Conservation (phyloP, 306 rosid species). For the Pueraria montana region DNA sequence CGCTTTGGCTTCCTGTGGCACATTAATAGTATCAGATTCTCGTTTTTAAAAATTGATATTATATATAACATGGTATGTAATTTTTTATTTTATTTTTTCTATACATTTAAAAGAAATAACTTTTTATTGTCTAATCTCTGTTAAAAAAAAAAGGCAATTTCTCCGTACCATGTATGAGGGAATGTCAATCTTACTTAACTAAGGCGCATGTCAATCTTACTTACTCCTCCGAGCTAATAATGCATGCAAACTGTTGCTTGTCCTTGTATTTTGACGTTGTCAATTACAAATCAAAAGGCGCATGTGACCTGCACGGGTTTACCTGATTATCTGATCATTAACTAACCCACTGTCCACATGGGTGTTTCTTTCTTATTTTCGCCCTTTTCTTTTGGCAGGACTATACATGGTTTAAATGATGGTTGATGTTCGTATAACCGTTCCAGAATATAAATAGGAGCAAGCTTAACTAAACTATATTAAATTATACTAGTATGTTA, state of each 20-base stretch:
- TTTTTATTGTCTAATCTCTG: neutral
- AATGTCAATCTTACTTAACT: neutral
- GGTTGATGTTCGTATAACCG: neutral
- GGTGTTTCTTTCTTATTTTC: neutral
- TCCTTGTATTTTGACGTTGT: conserved; percentile 22
- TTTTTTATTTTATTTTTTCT: neutral
- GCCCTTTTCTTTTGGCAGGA: neutral
- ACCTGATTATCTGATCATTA: conserved; percentile 29
- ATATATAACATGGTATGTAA: neutral
- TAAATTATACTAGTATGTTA: neutral
- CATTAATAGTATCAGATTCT: neutral
- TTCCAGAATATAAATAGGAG: neutral
- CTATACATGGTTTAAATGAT: neutral
- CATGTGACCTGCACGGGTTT: conserved; percentile 47
- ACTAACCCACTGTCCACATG: conserved; percentile 23
- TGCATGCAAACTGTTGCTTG: conserved; percentile 39
- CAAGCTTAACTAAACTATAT: neutral
- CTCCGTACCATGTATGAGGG: neutral
- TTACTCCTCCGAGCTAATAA: conserved; percentile 20
- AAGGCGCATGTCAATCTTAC: neutral
- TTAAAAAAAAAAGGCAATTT: neutral
- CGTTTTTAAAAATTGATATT: neutral
- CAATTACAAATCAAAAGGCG: conserved; percentile 25
- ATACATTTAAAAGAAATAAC: neutral
- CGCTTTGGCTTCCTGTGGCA: conserved; percentile 3